Evolutionary conservation across 345 rosid genomes (phyloP).

Genomic region (Combretum micranthum): DNA sequence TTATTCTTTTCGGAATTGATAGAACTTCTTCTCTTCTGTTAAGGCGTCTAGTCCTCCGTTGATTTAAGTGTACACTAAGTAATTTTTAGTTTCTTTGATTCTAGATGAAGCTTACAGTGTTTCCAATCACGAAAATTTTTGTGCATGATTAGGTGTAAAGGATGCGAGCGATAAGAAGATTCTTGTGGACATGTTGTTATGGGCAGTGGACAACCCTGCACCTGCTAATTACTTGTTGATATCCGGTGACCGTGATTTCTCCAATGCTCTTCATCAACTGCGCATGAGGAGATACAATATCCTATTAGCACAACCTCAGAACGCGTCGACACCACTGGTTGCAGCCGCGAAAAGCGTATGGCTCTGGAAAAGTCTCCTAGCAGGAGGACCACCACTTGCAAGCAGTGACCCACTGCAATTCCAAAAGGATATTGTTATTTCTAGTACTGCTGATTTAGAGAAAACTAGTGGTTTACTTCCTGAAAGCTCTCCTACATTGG

Average conservation of each 20-base stretch:
- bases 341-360: conserved; percentile 42
- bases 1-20: no score
- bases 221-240: conserved; percentile 42
- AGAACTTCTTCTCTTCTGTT: no score
- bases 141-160: conserved; percentile 29
- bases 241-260: conserved; percentile 43
- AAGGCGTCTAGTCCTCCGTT: no score
- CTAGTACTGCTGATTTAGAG: conserved; percentile 1
- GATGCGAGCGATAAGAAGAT: conserved; percentile 49
- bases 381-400: conserved; percentile 33
- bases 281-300: conserved; percentile 44
- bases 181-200: conserved; percentile 44
- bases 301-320: conserved; percentile 36
- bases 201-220: conserved; percentile 51
- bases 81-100: no score
- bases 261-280: conserved; percentile 46
- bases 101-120: background rate
- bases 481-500: no score
- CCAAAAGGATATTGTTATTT: conserved; percentile 2
- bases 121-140: background rate
- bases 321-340: conserved; percentile 31
- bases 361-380: conserved; percentile 37
- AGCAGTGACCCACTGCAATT: conserved; percentile 11
- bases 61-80: no score
- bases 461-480: no score